Evolutionary conservation across 1,139 yeast species (phyloP).

Genomic region (Lodderomyces margitis): DNA sequence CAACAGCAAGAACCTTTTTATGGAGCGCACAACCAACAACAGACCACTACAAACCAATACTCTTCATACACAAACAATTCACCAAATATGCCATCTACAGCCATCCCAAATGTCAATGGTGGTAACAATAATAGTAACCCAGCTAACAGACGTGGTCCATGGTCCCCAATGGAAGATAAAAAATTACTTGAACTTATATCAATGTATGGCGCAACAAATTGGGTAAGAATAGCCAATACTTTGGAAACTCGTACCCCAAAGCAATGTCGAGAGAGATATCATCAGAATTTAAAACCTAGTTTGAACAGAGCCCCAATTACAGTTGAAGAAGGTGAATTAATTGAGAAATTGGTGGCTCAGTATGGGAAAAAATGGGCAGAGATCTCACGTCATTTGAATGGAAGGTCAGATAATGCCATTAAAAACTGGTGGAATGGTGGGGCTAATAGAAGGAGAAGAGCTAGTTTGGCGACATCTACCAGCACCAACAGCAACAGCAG

Average conservation of each 20-base stretch:
- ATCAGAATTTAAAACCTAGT: constrained; percentile 85
- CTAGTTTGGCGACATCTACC: constrained; percentile 22
- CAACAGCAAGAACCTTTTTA: neutral
- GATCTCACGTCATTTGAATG: constrained; percentile 82
- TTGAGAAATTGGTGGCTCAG: constrained; percentile 73
- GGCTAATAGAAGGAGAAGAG: constrained; percentile 71
- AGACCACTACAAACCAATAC: neutral
- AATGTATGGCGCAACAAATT: constrained; percentile 79
- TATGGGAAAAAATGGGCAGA: constrained; percentile 96
- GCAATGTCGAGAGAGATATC: constrained; percentile 90
- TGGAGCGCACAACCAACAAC: neutral
- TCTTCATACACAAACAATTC: neutral
- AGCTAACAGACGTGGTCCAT: constrained; percentile 64
- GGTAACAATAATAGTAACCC: constrained; percentile 1
- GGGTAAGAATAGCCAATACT: constrained; percentile 81
- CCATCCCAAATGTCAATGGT: neutral
- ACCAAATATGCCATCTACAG: neutral
- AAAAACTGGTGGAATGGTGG: constrained; percentile 98
- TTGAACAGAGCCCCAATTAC: constrained; percentile 81
- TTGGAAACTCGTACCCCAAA: constrained; percentile 82
- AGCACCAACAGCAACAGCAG: neutral
- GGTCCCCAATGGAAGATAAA: constrained; percentile 86
- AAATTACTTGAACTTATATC: constrained; percentile 67
- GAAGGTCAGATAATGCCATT: constrained; percentile 86
- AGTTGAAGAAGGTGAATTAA: constrained; percentile 77